A percentile compares a stretch with the other conserved stretches of the same genome.
phyloP scores from a whole-genome alignment of 306 rosid species.

The Rosa rugosa region DNA sequence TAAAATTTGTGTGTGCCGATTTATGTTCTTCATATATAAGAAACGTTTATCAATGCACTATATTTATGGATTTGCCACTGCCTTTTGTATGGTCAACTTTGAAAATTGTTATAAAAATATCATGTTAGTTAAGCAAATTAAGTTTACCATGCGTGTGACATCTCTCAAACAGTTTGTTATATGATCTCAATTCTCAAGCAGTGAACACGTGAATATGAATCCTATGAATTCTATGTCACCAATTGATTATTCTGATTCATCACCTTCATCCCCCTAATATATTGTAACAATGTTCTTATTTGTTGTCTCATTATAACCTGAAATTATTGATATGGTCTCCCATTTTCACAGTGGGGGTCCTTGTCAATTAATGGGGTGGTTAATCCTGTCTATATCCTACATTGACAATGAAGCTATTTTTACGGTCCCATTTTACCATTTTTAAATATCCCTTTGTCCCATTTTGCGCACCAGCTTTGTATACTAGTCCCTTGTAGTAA shows the following conservation, averaged over 20 bases:
- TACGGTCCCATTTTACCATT: conserved; percentile 14
- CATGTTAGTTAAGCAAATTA: neutral
- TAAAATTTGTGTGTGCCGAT: too few relatives aligned
- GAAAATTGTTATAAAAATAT: neutral
- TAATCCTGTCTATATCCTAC: neutral
- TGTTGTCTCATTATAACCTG: neutral
- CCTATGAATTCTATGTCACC: neutral
- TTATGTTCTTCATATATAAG: too few relatives aligned
- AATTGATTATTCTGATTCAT: neutral
- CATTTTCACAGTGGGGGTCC: neutral
- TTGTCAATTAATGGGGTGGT: conserved; percentile 10
- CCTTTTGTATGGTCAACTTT: neutral
- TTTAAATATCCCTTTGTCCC: neutral
- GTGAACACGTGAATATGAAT: neutral
- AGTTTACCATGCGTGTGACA: neutral
- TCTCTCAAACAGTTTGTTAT: neutral
- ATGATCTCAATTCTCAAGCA: neutral
- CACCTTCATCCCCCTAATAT: neutral
- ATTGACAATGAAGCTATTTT: conserved; percentile 1
- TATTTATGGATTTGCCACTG: neutral
- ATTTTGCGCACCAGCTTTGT: neutral
- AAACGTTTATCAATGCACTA: too few relatives aligned
- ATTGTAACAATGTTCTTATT: neutral
- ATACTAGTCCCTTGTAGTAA: neutral
- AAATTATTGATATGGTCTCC: conserved; percentile 3